phyloP scores from a whole-genome alignment of 1,284 basidiomycete genomes.

The Ceratobasidium theobromae region DNA sequence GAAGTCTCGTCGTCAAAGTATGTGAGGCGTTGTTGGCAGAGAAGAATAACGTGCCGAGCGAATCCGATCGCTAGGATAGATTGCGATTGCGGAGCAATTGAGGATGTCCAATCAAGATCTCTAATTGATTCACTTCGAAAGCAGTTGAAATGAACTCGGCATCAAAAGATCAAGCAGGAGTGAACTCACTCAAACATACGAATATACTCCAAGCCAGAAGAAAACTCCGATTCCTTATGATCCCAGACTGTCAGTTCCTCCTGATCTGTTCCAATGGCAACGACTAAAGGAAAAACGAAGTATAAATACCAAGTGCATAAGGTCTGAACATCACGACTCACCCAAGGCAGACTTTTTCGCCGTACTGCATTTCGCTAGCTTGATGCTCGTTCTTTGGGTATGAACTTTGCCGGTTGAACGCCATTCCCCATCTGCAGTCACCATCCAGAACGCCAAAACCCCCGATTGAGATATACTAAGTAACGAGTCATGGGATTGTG shows the following conservation, averaged over 20 bases:
- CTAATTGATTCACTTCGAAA: constrained; percentile 59
- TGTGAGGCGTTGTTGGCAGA: constrained; percentile 86
- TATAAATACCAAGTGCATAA: constrained; percentile 31
- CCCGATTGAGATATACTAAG: constrained; percentile 73
- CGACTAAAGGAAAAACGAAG: constrained; percentile 48
- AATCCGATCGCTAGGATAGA: constrained; percentile 89
- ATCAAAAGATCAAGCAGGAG: not conserved
- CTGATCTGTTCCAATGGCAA: constrained; percentile 52
- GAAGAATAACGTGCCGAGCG: constrained; percentile 69
- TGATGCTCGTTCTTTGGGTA: constrained; percentile 65
- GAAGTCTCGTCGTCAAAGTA: constrained; percentile 81
- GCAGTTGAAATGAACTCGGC: constrained; percentile 32
- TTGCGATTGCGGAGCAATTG: constrained; percentile 67
- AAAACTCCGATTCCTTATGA: constrained; percentile 90
- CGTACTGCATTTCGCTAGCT: constrained; percentile 78
- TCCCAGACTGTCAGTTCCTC: constrained; percentile 92
- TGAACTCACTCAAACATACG: constrained; percentile 59
- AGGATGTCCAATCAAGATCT: constrained; percentile 90
- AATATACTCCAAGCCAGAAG: constrained; percentile 79
- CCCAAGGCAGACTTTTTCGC: constrained; percentile 85
- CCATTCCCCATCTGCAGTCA: constrained; percentile 60
- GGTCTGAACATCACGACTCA: constrained; percentile 43
- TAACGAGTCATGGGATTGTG: constrained; percentile 64
- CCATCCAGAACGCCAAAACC: constrained; percentile 80
- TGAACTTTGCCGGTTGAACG: constrained; percentile 70